Evolutionary conservation across 257 asterid genomes (phyloP).

Genomic region (Verbena officinalis): DNA sequence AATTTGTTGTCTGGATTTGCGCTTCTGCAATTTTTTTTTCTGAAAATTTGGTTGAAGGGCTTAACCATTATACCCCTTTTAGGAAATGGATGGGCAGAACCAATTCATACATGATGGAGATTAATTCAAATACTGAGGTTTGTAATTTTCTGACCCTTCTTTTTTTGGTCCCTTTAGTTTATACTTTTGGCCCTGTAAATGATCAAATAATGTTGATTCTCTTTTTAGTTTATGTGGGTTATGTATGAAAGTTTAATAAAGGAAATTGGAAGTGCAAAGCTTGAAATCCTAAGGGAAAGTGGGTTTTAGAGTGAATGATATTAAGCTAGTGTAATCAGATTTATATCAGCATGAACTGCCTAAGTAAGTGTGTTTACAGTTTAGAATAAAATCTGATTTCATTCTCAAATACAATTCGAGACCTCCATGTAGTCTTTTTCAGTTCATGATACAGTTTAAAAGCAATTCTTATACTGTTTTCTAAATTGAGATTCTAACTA

Average conservation of each 20-base stretch:
- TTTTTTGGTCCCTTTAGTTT: neutral
- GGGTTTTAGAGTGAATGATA: neutral
- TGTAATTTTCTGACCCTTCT: neutral
- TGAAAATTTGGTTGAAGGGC: conserved; percentile 15
- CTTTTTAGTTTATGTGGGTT: neutral
- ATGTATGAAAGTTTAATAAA: neutral
- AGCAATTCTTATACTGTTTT: neutral
- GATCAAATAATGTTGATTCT: conserved; percentile 15
- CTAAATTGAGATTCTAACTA: neutral
- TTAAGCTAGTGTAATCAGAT: neutral
- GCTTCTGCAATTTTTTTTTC: neutral
- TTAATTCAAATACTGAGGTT: conserved; percentile 36
- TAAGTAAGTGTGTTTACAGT: neutral
- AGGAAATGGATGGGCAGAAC: conserved; percentile 45
- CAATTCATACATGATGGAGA: conserved; percentile 29
- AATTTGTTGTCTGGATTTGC: conserved; percentile 12
- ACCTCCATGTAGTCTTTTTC: neutral
- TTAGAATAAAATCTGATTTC: neutral
- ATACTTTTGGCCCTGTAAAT: neutral
- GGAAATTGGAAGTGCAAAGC: neutral
- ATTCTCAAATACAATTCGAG: neutral
- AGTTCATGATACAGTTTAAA: neutral
- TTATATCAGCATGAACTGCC: neutral
- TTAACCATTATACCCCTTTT: conserved; percentile 40
- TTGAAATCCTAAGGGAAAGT: conserved; percentile 7